Percentiles rank a stretch among this genome's conserved stretches.
Evolutionary conservation across 2,329 filamentous ascomycete species (phyloP).

Genomic region (Epichloe sp.): DNA sequence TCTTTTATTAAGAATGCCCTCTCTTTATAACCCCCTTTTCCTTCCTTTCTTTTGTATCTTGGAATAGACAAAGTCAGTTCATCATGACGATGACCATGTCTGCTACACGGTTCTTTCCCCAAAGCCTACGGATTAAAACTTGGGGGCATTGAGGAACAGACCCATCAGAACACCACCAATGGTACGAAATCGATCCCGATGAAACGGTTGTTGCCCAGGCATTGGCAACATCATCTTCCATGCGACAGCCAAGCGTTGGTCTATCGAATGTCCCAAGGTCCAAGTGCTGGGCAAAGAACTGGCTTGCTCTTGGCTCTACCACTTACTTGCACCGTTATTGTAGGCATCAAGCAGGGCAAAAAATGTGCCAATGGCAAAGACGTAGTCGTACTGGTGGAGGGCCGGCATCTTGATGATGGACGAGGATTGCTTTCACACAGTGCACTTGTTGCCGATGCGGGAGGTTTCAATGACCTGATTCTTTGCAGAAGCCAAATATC

Average conservation of each 20-base stretch:
- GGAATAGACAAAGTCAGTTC: too few species aligned
- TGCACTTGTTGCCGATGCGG: neutral
- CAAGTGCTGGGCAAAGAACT: neutral
- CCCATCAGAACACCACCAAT: slow-evolving; percentile 29
- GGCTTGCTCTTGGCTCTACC: neutral
- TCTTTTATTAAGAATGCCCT: too few species aligned
- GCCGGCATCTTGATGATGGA: neutral
- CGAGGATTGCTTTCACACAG: neutral
- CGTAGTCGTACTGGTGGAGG: slow-evolving; percentile 27
- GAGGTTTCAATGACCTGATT: neutral
- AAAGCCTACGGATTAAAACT: too few species aligned
- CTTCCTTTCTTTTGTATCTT: too few species aligned
- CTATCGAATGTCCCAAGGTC: neutral
- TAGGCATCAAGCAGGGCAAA: slow-evolving; percentile 66
- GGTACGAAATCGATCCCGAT: slow-evolving; percentile 44
- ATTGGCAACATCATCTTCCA: slow-evolving; percentile 70
- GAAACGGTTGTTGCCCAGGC: slow-evolving; percentile 60
- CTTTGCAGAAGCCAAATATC: neutral
- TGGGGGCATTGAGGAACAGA: slow-evolving; percentile 25
- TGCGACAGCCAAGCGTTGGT: neutral
- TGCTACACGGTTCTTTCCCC: too few species aligned
- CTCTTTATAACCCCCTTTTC: too few species aligned
- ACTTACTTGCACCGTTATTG: slow-evolving; percentile 68
- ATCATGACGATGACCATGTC: too few species aligned
- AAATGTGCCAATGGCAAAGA: slow-evolving; percentile 63